These are phyloP conservation scores for Candida nonsorbophila DNA, from an alignment of 805 yeast species.

Conservation along the genomic window DNA sequence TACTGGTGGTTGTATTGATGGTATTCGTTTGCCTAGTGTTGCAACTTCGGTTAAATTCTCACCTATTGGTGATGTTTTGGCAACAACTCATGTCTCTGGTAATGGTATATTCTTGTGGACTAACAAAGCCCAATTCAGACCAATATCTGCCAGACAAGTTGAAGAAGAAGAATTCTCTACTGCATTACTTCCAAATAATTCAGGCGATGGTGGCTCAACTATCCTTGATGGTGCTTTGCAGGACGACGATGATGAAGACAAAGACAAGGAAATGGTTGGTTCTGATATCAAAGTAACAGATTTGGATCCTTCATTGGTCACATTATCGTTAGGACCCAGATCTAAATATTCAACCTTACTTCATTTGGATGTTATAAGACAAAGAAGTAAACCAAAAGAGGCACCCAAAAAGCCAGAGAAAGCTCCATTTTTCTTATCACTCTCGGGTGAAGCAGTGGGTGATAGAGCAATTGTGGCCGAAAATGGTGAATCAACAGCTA, in stretches of 20 bases:
- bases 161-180: slow-evolving; percentile 68
- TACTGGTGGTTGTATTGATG: slow-evolving; percentile 95
- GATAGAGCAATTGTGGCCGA: slow-evolving; percentile 57
- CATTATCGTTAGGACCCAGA: slow-evolving; percentile 75
- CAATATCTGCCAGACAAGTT: slow-evolving; percentile 69
- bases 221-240: slow-evolving; percentile 76
- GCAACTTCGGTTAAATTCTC: slow-evolving; percentile 78
- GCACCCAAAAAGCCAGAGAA: slow-evolving; percentile 80
- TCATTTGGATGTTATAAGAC: slow-evolving; percentile 77
- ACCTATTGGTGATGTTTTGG: slow-evolving; percentile 83
- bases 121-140: slow-evolving; percentile 76
- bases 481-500: slow-evolving; percentile 8
- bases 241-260: slow-evolving; percentile 21
- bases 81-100: slow-evolving; percentile 87
- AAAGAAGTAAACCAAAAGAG: slow-evolving; percentile 85
- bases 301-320: slow-evolving; percentile 52
- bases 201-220: slow-evolving; percentile 72
- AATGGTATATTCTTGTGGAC: slow-evolving; percentile 93
- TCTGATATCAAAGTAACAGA: slow-evolving; percentile 35
- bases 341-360: slow-evolving; percentile 72
- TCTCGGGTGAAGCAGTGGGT: slow-evolving; percentile 64
- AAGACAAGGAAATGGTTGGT: slow-evolving; percentile 1
- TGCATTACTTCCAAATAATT: slow-evolving; percentile 63
- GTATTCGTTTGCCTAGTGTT: slow-evolving; percentile 70
- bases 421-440: slow-evolving; percentile 73